Conservation (phyloP, 2,329 filamentous ascomycete species). For the Penicillium sp. region DNA sequence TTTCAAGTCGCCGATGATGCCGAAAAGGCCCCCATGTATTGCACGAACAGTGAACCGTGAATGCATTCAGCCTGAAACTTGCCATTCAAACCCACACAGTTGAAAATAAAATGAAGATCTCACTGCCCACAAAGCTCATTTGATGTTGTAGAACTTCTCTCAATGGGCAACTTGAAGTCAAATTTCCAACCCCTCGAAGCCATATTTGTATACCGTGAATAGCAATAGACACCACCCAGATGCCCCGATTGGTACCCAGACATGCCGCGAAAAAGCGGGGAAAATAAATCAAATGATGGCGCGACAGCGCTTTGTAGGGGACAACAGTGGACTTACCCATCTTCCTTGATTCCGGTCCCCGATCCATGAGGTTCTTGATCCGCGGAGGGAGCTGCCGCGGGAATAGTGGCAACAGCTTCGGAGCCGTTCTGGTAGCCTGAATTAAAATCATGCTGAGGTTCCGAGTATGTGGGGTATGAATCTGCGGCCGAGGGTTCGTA, state of each 20-base stretch:
- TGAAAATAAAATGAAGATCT: background rate
- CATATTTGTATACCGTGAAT: constrained; percentile 18
- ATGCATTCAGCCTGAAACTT: background rate
- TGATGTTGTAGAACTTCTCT: background rate
- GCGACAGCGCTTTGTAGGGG: background rate
- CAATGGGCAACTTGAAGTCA: constrained; percentile 8
- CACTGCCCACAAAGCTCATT: background rate
- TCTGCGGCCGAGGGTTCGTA: constrained; percentile 36
- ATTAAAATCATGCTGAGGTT: constrained; percentile 31
- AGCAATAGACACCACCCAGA: constrained; percentile 23
- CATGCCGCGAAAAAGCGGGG: constrained; percentile 20
- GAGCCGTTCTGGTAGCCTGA: constrained; percentile 31
- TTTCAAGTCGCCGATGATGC: background rate
- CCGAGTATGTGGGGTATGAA: constrained; percentile 23
- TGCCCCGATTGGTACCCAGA: constrained; percentile 12
- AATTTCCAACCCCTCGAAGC: constrained; percentile 9
- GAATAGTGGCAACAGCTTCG: constrained; percentile 28
- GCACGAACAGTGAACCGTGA: background rate
- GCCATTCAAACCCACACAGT: background rate
- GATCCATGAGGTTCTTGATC: constrained; percentile 41
- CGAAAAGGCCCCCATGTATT: background rate
- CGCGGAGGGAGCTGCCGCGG: constrained; percentile 24
- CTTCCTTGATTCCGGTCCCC: constrained; percentile 73
- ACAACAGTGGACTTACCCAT: constrained; percentile 72
- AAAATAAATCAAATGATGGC: constrained; percentile 12